Base-by-base conservation (phyloP, 306 rosid species). In the Begonia fuchsioides region DNA sequence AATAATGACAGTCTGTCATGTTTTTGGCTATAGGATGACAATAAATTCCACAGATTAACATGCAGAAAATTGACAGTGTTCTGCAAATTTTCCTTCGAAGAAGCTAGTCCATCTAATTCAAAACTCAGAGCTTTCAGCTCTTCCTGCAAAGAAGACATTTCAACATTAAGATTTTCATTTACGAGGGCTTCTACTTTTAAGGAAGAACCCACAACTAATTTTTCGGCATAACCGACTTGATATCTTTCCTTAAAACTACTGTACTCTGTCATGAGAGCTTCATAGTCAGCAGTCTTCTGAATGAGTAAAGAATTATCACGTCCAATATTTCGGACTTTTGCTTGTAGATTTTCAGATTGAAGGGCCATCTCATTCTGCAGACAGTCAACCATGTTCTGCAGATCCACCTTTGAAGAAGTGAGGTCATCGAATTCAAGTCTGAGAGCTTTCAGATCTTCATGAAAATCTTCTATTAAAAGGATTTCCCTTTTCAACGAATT, bases 311-410 rank as follows among this genome's bases (percentile, higher is more conserved):
- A 49, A 47, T 82, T 82, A 55, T 82, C 88, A 41, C 45, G 70
- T 47, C 51, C 51, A 53, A 74, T 58, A 52, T 54, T 72, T 56
- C 65, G 66, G 40, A 79, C 69, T 57, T 68, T 66, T 52, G 71
- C 76, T 68, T 85, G 81, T 58, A 85, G 77, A 55, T 43, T 55
- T 66, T 77, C 81, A 68, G 71, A 77, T 60, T 75, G 77, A 44
- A 53, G 70, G 59, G 80, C 69, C 75, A 85, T 50, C 35, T 79
- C 87, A 44, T 85, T 79, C 35, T 26, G 35, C 35, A 26, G 35
- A 26, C 1, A 5, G 35, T 2, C 35, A 26, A 26, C 35, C 35
- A 2, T 26, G 35, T 26, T 26, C 8, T 26, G 35, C 8, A 26
- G 35, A 26, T 26, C 7, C 35, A 26, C 35, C 35, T 26, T 26